Base-by-base conservation (phyloP, 2,329 filamentous ascomycete genomes). In the Ophiobolus disseminans region DNA sequence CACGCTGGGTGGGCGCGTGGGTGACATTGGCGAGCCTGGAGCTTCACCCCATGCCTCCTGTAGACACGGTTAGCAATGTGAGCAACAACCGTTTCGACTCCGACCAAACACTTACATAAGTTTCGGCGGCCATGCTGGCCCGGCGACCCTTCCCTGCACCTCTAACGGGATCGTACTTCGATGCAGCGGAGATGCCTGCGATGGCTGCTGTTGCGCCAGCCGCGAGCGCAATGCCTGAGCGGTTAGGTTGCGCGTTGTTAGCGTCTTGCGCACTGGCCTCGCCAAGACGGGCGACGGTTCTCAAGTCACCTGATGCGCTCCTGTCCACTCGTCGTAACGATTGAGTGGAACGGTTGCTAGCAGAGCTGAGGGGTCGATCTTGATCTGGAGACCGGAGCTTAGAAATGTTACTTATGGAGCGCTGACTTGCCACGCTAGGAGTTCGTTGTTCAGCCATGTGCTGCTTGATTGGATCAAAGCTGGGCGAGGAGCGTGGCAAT, bases 21-120 rank as follows among this genome's bases (percentile, higher is more conserved):
- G 94, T 66, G 94, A 97, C 67, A 89, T 86, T 68, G 93, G 91
- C 72, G 91, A 96, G 71, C 87, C 87, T 70, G 89, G 90, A 75
- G 89, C 90, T 78, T 96, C 91, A 77, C 93, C 93, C 80, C 86
- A 92, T 77, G 91, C 93, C 84, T 96, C 91, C 92, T 97, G 78
- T 45, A 65, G 64, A 60, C 14, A 55, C 44, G 50, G 60, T 69
- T 49, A 70, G 69, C 58, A 46, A 54, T 37, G 23, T 41, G 39
- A 25, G 32, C 45, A 48, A 53, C 42, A 47, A 42, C 23, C 42
- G 44, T 41, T 41, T 36, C 37, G 38, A 32, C 48, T 22, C 44
- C 38, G 26, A 40, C 21, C 26, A 19, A 40, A 42, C 50, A 89
- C 91, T 88, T 84, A 96, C 91, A 79, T 89, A 96, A 78, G 96